Evolutionary conservation across 768 basidiomycete genomes (phyloP).

Genomic region (Boletus rubropictus): DNA sequence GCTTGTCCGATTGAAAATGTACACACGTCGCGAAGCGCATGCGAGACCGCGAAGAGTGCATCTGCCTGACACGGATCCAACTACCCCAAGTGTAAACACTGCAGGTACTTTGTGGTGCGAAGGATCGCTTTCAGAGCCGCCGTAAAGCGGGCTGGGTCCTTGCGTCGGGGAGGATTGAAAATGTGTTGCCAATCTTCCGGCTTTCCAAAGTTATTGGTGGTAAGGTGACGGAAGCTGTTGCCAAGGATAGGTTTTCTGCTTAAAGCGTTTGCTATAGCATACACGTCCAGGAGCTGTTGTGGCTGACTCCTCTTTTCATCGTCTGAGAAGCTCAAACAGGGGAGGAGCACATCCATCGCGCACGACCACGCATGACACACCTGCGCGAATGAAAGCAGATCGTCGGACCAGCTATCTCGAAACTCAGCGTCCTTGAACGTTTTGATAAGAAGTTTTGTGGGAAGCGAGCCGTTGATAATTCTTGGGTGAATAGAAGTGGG

Average conservation of each 20-base stretch:
- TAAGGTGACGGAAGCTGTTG: constrained; percentile 11
- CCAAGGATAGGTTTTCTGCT: constrained; percentile 12
- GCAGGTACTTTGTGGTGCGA: constrained; percentile 14
- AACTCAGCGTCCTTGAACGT: constrained; percentile 18
- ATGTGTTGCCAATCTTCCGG: constrained; percentile 3
- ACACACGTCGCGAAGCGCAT: constrained; percentile 6
- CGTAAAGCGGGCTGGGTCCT: constrained; percentile 7
- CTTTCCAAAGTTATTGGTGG: constrained; percentile 12
- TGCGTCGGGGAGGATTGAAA: neutral
- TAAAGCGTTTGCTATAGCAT: constrained; percentile 16
- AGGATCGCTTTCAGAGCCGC: constrained; percentile 17
- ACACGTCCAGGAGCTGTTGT: constrained; percentile 7
- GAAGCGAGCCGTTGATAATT: constrained; percentile 11
- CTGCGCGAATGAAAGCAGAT: constrained; percentile 24
- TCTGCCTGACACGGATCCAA: constrained; percentile 11
- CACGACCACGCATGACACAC: constrained; percentile 23
- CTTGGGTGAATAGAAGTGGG: neutral
- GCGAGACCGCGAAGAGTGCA: constrained; percentile 8
- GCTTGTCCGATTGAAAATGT: constrained; percentile 12
- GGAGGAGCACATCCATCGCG: constrained; percentile 18
- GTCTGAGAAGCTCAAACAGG: constrained; percentile 16
- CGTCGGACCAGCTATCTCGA: constrained; percentile 15
- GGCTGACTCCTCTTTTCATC: neutral
- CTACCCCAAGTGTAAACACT: constrained; percentile 9
- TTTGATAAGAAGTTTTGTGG: constrained; percentile 18